A percentile compares a stretch with the other conserved stretches of the same genome.
Evolutionary conservation across 495 filamentous ascomycete genomes (phyloP).

Genomic region (Beverwykella pulmonaria): DNA sequence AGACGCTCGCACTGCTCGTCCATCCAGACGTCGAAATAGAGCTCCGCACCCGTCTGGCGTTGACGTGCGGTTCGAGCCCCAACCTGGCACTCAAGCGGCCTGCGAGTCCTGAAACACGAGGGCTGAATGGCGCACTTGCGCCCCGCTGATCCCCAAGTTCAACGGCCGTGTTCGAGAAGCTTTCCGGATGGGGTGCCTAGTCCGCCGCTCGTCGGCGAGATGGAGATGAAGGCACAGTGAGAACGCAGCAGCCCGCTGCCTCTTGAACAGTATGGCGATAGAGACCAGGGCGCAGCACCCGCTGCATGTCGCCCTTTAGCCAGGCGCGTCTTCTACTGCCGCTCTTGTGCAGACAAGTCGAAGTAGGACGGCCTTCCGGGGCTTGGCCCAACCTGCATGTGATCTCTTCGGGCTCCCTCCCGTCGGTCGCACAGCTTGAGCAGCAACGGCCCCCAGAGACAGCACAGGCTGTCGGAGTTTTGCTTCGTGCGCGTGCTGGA

Average conservation of each 20-base stretch:
- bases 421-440: slow-evolving; percentile 39
- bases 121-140: slow-evolving; percentile 4
- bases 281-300: neutral
- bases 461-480: slow-evolving; percentile 5
- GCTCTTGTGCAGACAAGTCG: neutral
- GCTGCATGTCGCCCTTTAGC: neutral
- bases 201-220: neutral
- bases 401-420: slow-evolving; percentile 27
- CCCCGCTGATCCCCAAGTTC: slow-evolving; percentile 6
- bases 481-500: slow-evolving; percentile 21
- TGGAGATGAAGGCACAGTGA: no score
- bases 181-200: neutral
- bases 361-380: no score
- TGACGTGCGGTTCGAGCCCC: neutral
- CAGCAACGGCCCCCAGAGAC: slow-evolving; percentile 2
- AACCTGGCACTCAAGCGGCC: neutral
- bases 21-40: neutral
- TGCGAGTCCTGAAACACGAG: neutral
- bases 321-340: neutral
- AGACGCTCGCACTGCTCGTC: neutral
- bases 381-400: slow-evolving; percentile 31
- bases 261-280: neutral
- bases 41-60: neutral
- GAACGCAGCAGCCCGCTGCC: neutral
- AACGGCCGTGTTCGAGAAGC: slow-evolving; percentile 5